These are phyloP conservation scores for Peronospora belbahrii DNA, from an alignment of 352 stramenopile genomes.

Conservation along the genomic window DNA sequence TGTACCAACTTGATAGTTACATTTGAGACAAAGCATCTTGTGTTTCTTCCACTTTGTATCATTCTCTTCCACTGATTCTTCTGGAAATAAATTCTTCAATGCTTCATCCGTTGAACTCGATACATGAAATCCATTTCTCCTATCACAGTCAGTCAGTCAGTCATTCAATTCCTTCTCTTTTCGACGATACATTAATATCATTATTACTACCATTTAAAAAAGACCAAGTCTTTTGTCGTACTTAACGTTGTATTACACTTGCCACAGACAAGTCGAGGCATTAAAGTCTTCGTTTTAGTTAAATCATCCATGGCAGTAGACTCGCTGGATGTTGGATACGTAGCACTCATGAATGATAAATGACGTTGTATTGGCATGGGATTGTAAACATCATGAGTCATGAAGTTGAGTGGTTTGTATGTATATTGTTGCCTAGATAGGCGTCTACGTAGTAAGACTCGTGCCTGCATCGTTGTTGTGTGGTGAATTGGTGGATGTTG, in stretches of 20 bases:
- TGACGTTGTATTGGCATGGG: slow-evolving; percentile 4
- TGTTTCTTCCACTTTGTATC: slow-evolving; percentile 48
- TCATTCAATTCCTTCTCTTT: too few species aligned
- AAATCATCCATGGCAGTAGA: slow-evolving; percentile 33
- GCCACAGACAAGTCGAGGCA: slow-evolving; percentile 50
- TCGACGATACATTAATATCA: too few species aligned
- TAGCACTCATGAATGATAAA: slow-evolving; percentile 43
- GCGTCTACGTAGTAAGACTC: slow-evolving; percentile 9
- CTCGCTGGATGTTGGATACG: slow-evolving; percentile 50
- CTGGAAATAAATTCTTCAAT: slow-evolving; percentile 44
- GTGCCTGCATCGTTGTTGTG: too few species aligned
- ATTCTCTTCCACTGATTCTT: slow-evolving; percentile 32
- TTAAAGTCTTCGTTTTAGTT: slow-evolving; percentile 26
- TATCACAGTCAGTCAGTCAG: slow-evolving; percentile 12
- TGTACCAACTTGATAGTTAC: slow-evolving; percentile 50
- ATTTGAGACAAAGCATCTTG: slow-evolving; percentile 61
- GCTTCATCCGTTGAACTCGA: slow-evolving; percentile 57
- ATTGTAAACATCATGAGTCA: slow-evolving; percentile 2
- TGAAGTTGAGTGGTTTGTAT: slow-evolving; percentile 6
- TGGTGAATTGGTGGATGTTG: too few species aligned
- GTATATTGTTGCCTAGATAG: slow-evolving; percentile 1
- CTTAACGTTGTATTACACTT: slow-evolving; percentile 61
- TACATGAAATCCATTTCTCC: slow-evolving; percentile 63
- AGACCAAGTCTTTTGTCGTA: slow-evolving; percentile 57
- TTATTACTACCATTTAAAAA: slow-evolving; percentile 69